Conservation (phyloP, 192 early-diverging fungal genomes). For the Phycomyces blakesleeanus region DNA sequence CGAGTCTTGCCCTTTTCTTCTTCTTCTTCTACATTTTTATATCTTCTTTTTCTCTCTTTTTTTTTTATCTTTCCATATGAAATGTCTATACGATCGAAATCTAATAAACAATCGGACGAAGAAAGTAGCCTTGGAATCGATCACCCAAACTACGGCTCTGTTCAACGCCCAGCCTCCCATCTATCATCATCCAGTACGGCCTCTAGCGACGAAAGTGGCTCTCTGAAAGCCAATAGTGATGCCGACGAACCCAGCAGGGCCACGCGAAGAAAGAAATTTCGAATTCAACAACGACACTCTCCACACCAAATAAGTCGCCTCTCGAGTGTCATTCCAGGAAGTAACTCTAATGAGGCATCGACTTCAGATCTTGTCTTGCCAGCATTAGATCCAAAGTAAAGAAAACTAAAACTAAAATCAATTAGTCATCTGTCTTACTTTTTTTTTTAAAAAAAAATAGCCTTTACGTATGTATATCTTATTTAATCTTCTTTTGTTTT, state of each 20-base stretch:
- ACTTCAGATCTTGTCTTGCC: constrained; percentile 19
- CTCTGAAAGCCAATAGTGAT: too few relatives aligned
- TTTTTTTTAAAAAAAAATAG: too few relatives aligned
- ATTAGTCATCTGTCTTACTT: too few relatives aligned
- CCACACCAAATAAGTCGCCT: background rate
- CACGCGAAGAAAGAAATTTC: background rate
- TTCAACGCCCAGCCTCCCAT: background rate
- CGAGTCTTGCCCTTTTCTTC: too few relatives aligned
- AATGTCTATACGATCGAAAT: background rate
- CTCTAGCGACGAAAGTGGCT: too few relatives aligned
- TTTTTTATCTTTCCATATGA: background rate
- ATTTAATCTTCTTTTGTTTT: too few relatives aligned
- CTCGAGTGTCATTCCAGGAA: background rate
- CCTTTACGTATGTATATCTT: too few relatives aligned
- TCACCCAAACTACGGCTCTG: background rate
- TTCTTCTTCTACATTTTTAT: background rate
- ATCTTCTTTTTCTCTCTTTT: background rate
- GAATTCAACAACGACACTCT: background rate
- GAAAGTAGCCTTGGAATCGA: background rate
- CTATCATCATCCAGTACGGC: too few relatives aligned
- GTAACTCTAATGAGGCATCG: background rate
- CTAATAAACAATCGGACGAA: background rate
- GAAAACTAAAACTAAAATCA: background rate
- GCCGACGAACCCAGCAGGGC: background rate
- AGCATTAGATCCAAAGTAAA: constrained; percentile 24